phyloP scores from a whole-genome alignment of 352 stramenopile species.

The Pythium insidiosum region DNA sequence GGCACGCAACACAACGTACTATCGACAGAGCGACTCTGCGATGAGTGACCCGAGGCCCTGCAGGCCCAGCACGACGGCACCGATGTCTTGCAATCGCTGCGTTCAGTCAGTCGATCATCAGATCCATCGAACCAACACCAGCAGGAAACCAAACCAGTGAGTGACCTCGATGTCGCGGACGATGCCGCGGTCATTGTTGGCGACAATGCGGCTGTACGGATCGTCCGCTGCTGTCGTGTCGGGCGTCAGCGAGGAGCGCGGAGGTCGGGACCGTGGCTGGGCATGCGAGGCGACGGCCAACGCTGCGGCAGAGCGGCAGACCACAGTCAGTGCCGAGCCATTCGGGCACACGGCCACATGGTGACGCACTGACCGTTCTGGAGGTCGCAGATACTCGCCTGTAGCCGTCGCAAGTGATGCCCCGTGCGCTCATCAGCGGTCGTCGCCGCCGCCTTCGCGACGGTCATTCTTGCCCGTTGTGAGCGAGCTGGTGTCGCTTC shows the following conservation, averaged over 20 bases:
- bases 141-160: no score
- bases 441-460: not conserved
- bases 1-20: no score
- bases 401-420: constrained; percentile 25
- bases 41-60: constrained; percentile 31
- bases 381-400: constrained; percentile 27
- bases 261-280: constrained; percentile 6
- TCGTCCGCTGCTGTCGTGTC: constrained; percentile 12
- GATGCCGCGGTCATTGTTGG: constrained; percentile 41
- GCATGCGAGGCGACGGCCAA: constrained; percentile 14
- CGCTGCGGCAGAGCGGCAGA: constrained; percentile 13
- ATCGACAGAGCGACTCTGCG: constrained; percentile 29
- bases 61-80: constrained; percentile 32
- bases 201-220: constrained; percentile 26
- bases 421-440: constrained; percentile 9
- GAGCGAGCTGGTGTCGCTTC: no score
- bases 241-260: constrained; percentile 1
- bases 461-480: no score
- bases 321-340: no score
- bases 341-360: no score
- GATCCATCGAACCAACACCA: no score
- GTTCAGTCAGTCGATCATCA: no score
- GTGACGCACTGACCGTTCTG: constrained; percentile 18
- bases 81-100: constrained; percentile 24
- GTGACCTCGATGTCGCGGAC: constrained; percentile 29